Percentiles rank a stretch among this genome's conserved stretches.
Evolutionary conservation across 352 stramenopile genomes (phyloP).

Genomic region (Phytopythium chamaehyphon): DNA sequence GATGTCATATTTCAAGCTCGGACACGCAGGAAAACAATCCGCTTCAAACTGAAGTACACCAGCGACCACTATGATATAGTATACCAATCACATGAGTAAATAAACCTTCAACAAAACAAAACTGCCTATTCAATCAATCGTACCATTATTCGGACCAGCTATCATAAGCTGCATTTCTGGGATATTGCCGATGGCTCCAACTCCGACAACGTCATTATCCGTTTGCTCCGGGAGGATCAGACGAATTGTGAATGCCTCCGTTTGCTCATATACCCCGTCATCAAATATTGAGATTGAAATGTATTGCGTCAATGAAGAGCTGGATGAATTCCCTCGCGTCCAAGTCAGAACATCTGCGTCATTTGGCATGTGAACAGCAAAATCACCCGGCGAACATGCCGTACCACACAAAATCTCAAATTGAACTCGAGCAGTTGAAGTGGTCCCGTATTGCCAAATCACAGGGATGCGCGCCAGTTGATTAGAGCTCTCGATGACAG

Average conservation of each 20-base stretch:
- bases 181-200: conserved; percentile 37
- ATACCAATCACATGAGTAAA: too few relatives aligned
- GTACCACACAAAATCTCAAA: conserved; percentile 45
- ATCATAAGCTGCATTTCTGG: conserved; percentile 47
- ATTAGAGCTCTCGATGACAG: conserved; percentile 23
- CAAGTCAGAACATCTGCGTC: conserved; percentile 31
- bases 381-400: conserved; percentile 41
- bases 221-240: conserved; percentile 27
- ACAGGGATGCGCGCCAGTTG: conserved; percentile 28
- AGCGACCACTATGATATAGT: conserved; percentile 13
- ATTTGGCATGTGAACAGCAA: conserved; percentile 24
- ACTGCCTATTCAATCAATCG: neutral
- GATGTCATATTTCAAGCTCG: conserved; percentile 36
- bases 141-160: conserved; percentile 50
- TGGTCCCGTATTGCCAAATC: conserved; percentile 55
- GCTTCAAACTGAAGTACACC: conserved; percentile 60
- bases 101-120: neutral
- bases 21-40: conserved; percentile 63
- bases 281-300: conserved; percentile 40
- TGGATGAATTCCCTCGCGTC: conserved; percentile 25
- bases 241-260: conserved; percentile 43
- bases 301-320: conserved; percentile 17
- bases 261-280: conserved; percentile 47
- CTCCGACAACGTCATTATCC: conserved; percentile 15
- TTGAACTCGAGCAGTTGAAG: conserved; percentile 26